Evolutionary conservation across 163 green algal genomes (phyloP).

Genomic region (Scenedesmus sp.): DNA sequence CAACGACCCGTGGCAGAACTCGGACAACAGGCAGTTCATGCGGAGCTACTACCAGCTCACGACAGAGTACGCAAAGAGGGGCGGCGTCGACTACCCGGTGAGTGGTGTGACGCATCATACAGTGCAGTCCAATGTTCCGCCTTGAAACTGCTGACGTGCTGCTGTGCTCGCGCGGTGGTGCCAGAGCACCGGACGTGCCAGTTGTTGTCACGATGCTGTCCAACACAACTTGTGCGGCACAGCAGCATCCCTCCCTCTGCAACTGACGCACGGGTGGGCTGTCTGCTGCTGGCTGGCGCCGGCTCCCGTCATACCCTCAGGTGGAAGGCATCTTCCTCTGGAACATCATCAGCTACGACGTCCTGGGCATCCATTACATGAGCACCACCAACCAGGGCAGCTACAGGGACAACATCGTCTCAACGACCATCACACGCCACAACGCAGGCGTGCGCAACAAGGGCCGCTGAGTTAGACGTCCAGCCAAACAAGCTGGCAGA

Average conservation of each 20-base stretch:
- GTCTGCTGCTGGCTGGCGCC: neutral
- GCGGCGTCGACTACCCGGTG: slow-evolving; percentile 47
- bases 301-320: neutral
- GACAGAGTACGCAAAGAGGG: slow-evolving; percentile 35
- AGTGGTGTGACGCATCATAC: neutral
- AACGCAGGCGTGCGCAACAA: slow-evolving; percentile 21
- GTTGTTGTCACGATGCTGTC: neutral
- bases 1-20: slow-evolving; percentile 37
- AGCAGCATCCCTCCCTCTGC: neutral
- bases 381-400: slow-evolving; percentile 47
- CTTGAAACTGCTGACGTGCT: neutral
- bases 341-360: slow-evolving; percentile 60
- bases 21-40: slow-evolving; percentile 47
- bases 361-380: slow-evolving; percentile 50
- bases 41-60: slow-evolving; percentile 48
- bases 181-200: no score
- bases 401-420: slow-evolving; percentile 48
- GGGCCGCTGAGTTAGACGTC: neutral
- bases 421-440: slow-evolving; percentile 13
- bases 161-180: neutral
- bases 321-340: slow-evolving; percentile 52
- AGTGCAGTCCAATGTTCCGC: neutral
- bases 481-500: no score
- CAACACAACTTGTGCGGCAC: no score
- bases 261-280: neutral